Evolutionary conservation across 73 alveolate species (phyloP).

Genomic region (Paramecium bursaria): DNA sequence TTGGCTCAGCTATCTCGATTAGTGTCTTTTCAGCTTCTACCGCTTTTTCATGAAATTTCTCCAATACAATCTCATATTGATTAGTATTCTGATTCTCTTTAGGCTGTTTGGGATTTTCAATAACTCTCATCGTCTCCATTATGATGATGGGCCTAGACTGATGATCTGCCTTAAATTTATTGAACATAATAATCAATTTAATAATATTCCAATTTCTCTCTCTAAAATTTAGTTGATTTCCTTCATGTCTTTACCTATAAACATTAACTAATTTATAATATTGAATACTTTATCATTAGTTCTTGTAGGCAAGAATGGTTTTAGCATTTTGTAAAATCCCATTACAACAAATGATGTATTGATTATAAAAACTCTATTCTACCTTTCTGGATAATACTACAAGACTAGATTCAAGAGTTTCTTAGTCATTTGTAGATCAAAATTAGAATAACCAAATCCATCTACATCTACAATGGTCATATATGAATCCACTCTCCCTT

Average conservation of each 20-base stretch:
- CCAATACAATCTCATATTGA: constrained; percentile 44
- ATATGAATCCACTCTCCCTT: constrained; percentile 44
- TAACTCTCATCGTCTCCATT: too few relatives aligned
- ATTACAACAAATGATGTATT: constrained; percentile 42
- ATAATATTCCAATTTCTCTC: too few relatives aligned
- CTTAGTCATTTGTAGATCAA: constrained; percentile 52
- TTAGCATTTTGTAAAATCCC: constrained; percentile 50
- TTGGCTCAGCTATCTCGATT: constrained; percentile 46
- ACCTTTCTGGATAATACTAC: constrained; percentile 37
- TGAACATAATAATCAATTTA: too few relatives aligned
- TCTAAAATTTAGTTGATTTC: too few relatives aligned
- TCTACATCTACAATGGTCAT: constrained; percentile 47
- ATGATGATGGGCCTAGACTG: constrained; percentile 30
- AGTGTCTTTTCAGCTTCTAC: constrained; percentile 31
- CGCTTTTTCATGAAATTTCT: constrained; percentile 47
- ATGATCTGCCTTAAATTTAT: constrained; percentile 44
- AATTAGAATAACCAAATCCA: constrained; percentile 46
- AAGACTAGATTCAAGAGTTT: constrained; percentile 37
- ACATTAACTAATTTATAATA: neutral
- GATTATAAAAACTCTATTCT: constrained; percentile 21
- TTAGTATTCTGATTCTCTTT: too few relatives aligned
- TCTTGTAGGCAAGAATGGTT: constrained; percentile 52
- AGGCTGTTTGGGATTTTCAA: too few relatives aligned
- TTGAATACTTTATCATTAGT: constrained; percentile 30
- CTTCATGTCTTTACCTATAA: constrained; percentile 26